Base-by-base conservation (phyloP, 2,329 filamentous ascomycete species). In the Penicillium sp. region DNA sequence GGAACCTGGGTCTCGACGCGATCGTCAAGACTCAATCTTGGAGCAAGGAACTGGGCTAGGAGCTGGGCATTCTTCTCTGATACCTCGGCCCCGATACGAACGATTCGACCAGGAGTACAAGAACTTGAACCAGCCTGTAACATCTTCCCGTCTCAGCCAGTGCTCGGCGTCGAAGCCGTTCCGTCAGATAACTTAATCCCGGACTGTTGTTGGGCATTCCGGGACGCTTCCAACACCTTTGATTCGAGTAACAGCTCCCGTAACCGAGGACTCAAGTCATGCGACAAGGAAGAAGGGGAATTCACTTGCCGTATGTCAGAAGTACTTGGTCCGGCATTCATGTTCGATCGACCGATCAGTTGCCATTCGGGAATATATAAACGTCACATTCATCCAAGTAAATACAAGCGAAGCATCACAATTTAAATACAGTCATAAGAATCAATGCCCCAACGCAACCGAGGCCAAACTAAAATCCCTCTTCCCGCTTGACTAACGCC, bases 401-500 rank as follows among this genome's bases (percentile, higher is more conserved):
- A 20, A 41, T 48, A 48, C 46, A 48, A 13, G n/a, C 10, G 16
- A 11, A 36, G 33, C n/a, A 20, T 22, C n/a, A 41, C 47, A 50
- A 11, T 9, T 38, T 9, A 38, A 38, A 13, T 38, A 38, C 18
- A 18, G 14, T n/a, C 39, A 27, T 42, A n/a, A 42, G 22, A 25
- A 27, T 25, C 13, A 11, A 24, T 9, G n/a, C 22, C 25, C 25
- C 6, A 5, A 28, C 41, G 11, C 24, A 36, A 27, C 16, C 33
- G n/a, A 41, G 39, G n/a, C 11, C 22, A 28, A 27, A 16, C 25
- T 46, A 54, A 10, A 30, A 36, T 14, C 14, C 44, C 16, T 41
- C 49, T 7, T 66, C 63, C 33, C 70, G 56, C 35, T 69, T 70
- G 9, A 73, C 64, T 48, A 71, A 58, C 4, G 64, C 64, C 22